These are phyloP conservation scores for Starmera stellimalicola DNA, from an alignment of 1,139 yeast species.

Conservation along the genomic window DNA sequence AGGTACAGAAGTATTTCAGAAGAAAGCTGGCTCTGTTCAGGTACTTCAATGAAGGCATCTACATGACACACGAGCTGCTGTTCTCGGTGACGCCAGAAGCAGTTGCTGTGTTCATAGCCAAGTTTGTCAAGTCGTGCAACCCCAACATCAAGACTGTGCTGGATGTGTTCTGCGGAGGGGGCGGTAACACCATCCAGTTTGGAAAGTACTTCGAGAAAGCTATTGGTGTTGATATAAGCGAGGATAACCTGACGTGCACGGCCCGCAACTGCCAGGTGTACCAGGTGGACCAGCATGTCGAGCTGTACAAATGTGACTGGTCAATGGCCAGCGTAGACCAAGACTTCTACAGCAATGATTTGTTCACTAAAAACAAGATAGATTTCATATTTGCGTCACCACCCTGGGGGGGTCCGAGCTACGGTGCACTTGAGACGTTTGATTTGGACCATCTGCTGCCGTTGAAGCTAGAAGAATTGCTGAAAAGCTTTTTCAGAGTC, in stretches of 20 bases:
- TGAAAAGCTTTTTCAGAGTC: slow-evolving; percentile 33
- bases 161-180: slow-evolving; percentile 93
- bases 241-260: slow-evolving; percentile 57
- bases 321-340: slow-evolving; percentile 23
- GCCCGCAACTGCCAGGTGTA: slow-evolving; percentile 66
- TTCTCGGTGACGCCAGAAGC: slow-evolving; percentile 86
- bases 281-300: slow-evolving; percentile 42
- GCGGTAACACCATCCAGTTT: slow-evolving; percentile 86
- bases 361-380: slow-evolving; percentile 20
- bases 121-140: slow-evolving; percentile 38
- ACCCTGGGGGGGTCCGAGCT: slow-evolving; percentile 94
- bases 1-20: slow-evolving; percentile 44
- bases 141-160: slow-evolving; percentile 36
- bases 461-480: slow-evolving; percentile 34
- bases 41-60: slow-evolving; percentile 59
- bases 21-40: slow-evolving; percentile 51
- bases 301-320: slow-evolving; percentile 51
- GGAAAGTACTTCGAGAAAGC: slow-evolving; percentile 49
- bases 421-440: slow-evolving; percentile 35
- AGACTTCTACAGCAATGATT: slow-evolving; percentile 17
- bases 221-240: slow-evolving; percentile 59
- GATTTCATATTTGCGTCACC: slow-evolving; percentile 81
- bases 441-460: slow-evolving; percentile 39
- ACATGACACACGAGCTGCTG: slow-evolving; percentile 74
- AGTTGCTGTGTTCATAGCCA: slow-evolving; percentile 57